Evolutionary conservation across 2,329 filamentous ascomycete species (phyloP).

Genomic region (Didymella keratinophila): DNA sequence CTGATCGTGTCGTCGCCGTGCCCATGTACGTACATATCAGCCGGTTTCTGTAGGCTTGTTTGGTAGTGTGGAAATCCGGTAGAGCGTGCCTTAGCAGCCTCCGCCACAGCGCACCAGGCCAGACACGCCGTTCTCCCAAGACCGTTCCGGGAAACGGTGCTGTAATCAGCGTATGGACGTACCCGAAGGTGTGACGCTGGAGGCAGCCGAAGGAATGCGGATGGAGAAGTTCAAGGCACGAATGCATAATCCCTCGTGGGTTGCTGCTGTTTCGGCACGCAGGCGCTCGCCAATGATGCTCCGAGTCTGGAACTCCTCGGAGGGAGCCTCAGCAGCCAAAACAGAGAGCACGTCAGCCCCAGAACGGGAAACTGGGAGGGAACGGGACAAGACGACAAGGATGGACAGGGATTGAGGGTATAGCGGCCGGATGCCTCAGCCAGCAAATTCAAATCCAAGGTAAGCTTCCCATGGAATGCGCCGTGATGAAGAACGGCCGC

Average conservation of each 20-base stretch:
- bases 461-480: constrained; percentile 20
- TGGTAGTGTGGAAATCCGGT: constrained; percentile 25
- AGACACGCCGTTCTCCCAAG: constrained; percentile 13
- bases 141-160: constrained; percentile 26
- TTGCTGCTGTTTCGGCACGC: constrained; percentile 26
- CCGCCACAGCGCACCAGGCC: constrained; percentile 30
- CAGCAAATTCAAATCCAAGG: constrained; percentile 27
- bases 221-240: constrained; percentile 5
- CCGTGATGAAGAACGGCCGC: constrained; percentile 24
- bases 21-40: constrained; percentile 32
- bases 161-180: constrained; percentile 19
- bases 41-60: constrained; percentile 36
- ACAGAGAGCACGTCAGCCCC: constrained; percentile 43
- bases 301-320: constrained; percentile 20
- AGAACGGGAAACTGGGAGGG: constrained; percentile 21
- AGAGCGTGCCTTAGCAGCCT: constrained; percentile 36
- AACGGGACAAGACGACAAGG: constrained; percentile 19
- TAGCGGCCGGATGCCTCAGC: constrained; percentile 27
- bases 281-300: constrained; percentile 29
- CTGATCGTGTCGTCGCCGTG: constrained; percentile 46
- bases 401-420: constrained; percentile 34
- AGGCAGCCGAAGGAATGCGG: constrained; percentile 14
- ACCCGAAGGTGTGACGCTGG: background rate
- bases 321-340: constrained; percentile 36
- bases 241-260: constrained; percentile 25